A percentile compares a stretch with the other conserved stretches of the same genome.
Evolutionary conservation across 495 filamentous ascomycete species (phyloP).

Genomic region (Pseudotulostoma volvatum): DNA sequence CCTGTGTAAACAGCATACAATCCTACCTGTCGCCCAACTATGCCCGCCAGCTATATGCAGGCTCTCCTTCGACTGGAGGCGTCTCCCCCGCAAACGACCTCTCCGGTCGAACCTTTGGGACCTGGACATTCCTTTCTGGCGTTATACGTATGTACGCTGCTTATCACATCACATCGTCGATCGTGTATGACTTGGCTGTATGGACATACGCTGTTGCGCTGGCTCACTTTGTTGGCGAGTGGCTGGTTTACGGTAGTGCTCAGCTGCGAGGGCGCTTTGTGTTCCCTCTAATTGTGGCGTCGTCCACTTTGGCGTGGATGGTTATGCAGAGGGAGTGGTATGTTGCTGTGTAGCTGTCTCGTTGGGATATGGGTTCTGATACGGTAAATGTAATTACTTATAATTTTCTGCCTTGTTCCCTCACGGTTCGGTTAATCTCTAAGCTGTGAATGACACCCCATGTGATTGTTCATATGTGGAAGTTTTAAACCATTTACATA

Average conservation of each 20-base stretch:
- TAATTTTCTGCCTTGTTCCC: too few relatives aligned
- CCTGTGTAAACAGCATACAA: constrained; percentile 68
- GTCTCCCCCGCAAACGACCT: constrained; percentile 44
- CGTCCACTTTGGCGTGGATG: constrained; percentile 68
- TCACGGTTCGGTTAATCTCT: too few relatives aligned
- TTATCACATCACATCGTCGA: constrained; percentile 59
- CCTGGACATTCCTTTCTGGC: constrained; percentile 67
- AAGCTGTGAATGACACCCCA: too few relatives aligned
- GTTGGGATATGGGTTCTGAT: too few relatives aligned
- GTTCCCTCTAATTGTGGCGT: constrained; percentile 59
- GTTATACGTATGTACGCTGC: constrained; percentile 71
- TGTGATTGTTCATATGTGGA: too few relatives aligned
- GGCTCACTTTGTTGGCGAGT: constrained; percentile 69
- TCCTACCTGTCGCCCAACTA: constrained; percentile 57
- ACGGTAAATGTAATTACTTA: too few relatives aligned
- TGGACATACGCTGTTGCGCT: constrained; percentile 69
- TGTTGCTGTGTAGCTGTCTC: constrained; percentile 10
- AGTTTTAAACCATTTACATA: too few relatives aligned
- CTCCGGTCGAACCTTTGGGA: constrained; percentile 72
- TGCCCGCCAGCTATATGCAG: constrained; percentile 60
- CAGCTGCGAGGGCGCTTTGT: constrained; percentile 49
- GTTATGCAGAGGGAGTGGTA: constrained; percentile 35
- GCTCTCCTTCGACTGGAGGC: constrained; percentile 23
- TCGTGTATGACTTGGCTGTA: constrained; percentile 59
- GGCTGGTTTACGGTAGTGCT: constrained; percentile 56